These are phyloP conservation scores for Sicyos edulis DNA, from an alignment of 306 rosid species.

Conservation along the genomic window DNA sequence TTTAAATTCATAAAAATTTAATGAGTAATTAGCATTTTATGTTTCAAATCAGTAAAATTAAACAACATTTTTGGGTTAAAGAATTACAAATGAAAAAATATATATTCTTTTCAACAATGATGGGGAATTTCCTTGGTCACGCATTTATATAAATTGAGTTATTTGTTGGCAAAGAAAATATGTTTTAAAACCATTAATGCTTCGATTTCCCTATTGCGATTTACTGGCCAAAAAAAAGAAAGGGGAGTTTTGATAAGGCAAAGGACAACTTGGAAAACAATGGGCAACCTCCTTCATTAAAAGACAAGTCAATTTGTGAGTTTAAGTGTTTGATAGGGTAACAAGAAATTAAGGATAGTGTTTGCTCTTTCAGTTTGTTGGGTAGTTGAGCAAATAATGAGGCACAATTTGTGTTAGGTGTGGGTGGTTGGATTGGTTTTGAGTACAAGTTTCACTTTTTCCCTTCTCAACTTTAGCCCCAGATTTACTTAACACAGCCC, in stretches of 20 bases:
- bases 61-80: no score
- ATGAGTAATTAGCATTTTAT: no score
- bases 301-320: constrained; percentile 18
- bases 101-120: no score
- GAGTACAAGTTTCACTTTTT: not conserved
- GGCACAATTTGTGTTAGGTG: constrained; percentile 25
- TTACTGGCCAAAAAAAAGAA: not conserved
- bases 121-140: no score
- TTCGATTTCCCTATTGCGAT: not conserved
- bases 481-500: not conserved
- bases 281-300: constrained; percentile 14
- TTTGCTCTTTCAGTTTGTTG: constrained; percentile 14
- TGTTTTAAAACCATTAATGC: not conserved
- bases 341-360: not conserved
- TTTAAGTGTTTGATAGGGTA: constrained; percentile 12
- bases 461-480: not conserved
- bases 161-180: no score
- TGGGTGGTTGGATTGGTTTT: constrained; percentile 18
- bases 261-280: constrained; percentile 26
- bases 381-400: constrained; percentile 26
- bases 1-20: no score
- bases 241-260: not conserved
- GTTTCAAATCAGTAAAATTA: no score
- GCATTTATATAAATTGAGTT: no score
- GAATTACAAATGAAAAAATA: no score